Evolutionary conservation across 2,329 filamentous ascomycete genomes (phyloP).

Genomic region (Cytospora leucostoma): DNA sequence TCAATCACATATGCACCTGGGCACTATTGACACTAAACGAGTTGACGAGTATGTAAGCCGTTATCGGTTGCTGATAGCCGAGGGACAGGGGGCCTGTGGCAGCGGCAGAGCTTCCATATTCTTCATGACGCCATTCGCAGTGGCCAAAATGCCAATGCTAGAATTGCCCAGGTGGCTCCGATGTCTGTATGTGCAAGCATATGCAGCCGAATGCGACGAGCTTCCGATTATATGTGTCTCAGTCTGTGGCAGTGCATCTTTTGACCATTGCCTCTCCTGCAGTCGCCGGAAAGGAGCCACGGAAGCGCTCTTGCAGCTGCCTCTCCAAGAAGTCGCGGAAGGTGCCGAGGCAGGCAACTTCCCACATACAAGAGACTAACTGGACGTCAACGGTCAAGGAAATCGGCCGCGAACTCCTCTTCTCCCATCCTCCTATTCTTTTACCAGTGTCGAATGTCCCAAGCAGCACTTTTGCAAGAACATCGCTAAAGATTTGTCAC

Average conservation of each 20-base stretch:
- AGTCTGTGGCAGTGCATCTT: background rate
- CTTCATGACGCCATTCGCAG: slow-evolving; percentile 22
- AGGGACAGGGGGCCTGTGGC: slow-evolving; percentile 9
- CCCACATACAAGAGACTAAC: background rate
- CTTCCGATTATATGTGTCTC: background rate
- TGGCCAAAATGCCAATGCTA: slow-evolving; percentile 15
- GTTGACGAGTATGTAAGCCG: background rate
- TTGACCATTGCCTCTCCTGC: background rate
- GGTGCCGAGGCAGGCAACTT: background rate
- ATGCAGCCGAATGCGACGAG: background rate
- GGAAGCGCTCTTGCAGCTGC: background rate
- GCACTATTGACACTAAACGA: background rate
- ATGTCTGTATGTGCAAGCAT: background rate
- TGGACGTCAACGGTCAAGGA: background rate
- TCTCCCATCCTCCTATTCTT: background rate
- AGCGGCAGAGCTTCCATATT: slow-evolving; percentile 1
- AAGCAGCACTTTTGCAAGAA: background rate
- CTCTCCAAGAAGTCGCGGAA: background rate
- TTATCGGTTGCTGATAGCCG: background rate
- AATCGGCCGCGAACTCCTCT: background rate
- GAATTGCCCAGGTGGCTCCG: too few species aligned
- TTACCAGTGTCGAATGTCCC: background rate
- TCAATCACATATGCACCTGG: background rate
- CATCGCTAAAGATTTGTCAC: background rate
- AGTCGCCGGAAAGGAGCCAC: background rate